A percentile compares a stretch with the other conserved stretches of the same genome.
Conservation (phyloP, 331 rosid genomes). For the Erythrophleum ivorense region DNA sequence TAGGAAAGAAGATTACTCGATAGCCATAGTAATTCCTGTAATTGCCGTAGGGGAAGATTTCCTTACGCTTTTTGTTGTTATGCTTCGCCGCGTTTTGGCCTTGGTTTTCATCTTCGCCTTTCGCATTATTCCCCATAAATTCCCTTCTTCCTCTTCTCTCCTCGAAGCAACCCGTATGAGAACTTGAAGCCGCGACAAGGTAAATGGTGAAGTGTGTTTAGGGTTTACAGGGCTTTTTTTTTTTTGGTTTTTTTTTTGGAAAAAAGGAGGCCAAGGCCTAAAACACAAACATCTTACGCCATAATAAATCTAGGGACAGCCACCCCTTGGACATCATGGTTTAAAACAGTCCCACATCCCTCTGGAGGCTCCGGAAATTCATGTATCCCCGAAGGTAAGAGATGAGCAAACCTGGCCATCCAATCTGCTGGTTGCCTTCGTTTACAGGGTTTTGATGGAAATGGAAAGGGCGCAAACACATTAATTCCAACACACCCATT, state of each 20-base stretch:
- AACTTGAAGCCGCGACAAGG: background rate
- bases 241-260: no score
- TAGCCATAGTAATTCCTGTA: constrained; percentile 65
- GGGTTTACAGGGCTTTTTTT: background rate
- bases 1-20: constrained; percentile 48
- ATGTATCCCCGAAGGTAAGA: no score
- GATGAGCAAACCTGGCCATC: no score
- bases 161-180: background rate
- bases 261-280: no score
- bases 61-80: constrained; percentile 48
- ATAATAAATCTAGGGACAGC: no score
- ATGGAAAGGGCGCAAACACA: no score
- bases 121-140: constrained; percentile 15
- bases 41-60: constrained; percentile 65
- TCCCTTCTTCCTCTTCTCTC: background rate
- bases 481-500: no score
- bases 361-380: no score
- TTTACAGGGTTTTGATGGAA: background rate
- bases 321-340: no score
- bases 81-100: constrained; percentile 26
- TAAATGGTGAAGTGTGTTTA: background rate
- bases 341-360: no score
- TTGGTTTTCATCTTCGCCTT: constrained; percentile 27
- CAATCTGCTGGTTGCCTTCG: no score
- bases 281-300: no score